Evolutionary conservation across 2,329 filamentous ascomycete genomes (phyloP), one percentile per base, ranked within the genome.

Genomic region (Penicillium sp.): DNA sequence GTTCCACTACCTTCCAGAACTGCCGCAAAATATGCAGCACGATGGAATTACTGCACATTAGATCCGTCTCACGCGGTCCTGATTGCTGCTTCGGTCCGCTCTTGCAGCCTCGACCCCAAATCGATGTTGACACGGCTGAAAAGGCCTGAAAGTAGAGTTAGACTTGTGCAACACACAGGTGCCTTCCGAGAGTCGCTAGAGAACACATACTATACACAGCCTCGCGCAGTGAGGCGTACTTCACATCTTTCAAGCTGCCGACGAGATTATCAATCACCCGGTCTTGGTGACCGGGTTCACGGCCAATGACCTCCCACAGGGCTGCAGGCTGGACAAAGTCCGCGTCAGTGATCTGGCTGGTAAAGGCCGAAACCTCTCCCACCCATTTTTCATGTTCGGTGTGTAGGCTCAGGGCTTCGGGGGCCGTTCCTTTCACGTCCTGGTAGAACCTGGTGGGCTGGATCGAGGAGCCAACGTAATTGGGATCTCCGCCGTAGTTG

Each of bases 401-500:
- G 20, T 52, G 51, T 17, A 47, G 44, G 45, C 40, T 54, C 26
- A 47, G 32, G 17, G 44, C 29, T 19, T 29, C 20, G 7, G 47
- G 38, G 19, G 27, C 47, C 3, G 34, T 14, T 15, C 36, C 36
- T 27, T 45, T 47, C 18, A 43, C 28, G 2, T 50, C 40, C 4
- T 25, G 40, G 18, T 49, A 51, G 33, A 50, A 56, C 2, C 29
- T 47, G 4, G 42, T 56, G 5, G 63, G 60, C 25, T 57, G 40
- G 4, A 65, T 39, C 11, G 48, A 47, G 1, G 59, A 64, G 19
- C 28, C 28, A 11, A 41, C 39, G 14, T 82, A 83, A 61, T 77
- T 78, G 4, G 78, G 76, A 57, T 80, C 76, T 4, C 69, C 67
- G 36, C 78, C 79, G 51, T 81, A 79, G 65, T 81, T 82, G 41